phyloP scores from a whole-genome alignment of 148 eudicot species.

The Arbutus unedo region DNA sequence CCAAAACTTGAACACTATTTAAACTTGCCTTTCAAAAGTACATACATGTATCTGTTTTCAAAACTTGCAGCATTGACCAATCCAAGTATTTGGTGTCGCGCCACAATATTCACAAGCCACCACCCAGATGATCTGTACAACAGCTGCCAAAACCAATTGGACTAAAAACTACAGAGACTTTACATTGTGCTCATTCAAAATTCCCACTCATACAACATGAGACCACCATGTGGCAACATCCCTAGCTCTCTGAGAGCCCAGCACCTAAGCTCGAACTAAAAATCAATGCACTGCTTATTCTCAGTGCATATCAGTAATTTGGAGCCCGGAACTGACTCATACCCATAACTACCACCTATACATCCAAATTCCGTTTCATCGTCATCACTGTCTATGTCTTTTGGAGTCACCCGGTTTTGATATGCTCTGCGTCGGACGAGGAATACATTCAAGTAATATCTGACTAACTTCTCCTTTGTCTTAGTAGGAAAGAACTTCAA shows the following conservation, averaged over 20 bases:
- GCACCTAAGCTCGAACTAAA: conserved; percentile 23
- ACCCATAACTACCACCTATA: conserved; percentile 56
- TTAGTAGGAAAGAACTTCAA: conserved; percentile 41
- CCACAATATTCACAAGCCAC: conserved; percentile 6
- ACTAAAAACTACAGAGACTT: neutral
- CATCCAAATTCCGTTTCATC: conserved; percentile 68
- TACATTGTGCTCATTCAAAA: conserved; percentile 1
- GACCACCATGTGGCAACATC: conserved; percentile 6
- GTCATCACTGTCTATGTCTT: conserved; percentile 66
- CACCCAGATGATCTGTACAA: conserved; percentile 4
- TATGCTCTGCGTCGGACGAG: conserved; percentile 56
- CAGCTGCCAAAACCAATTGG: neutral
- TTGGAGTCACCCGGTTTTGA: conserved; percentile 80
- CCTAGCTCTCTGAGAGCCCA: neutral
- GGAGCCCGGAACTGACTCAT: conserved; percentile 33
- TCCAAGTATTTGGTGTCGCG: neutral
- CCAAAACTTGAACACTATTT: neutral
- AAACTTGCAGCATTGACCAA: neutral
- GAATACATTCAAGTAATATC: conserved; percentile 78
- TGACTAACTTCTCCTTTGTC: conserved; percentile 52
- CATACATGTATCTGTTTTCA: neutral
- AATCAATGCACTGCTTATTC: conserved; percentile 48
- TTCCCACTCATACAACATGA: neutral
- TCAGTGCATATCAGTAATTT: conserved; percentile 31
- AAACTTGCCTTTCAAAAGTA: neutral